Base-by-base conservation (phyloP, 257 asterid species). In the Parsonsia alboflavescens region DNA sequence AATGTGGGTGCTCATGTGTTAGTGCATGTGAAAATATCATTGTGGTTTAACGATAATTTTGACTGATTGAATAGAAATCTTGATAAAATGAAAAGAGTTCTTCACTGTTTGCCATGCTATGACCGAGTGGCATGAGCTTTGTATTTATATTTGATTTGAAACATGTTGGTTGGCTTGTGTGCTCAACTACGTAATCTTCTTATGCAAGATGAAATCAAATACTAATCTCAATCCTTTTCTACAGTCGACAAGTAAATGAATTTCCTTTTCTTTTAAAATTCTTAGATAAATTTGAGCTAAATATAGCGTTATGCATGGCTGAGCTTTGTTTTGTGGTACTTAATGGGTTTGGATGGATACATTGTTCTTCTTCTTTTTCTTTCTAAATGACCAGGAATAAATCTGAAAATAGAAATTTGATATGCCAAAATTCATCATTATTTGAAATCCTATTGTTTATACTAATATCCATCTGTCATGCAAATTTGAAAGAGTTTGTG, bases 111-210 rank as follows among this genome's bases (percentile, higher is more conserved):
- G 54, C 82, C 72, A 48, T 77, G 76, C 73, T 62, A 64, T 68
- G 79, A 80, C 88, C 82, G 76, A 82, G 89, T 82, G 84, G 79
- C 75, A 63, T 78, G 71, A 74, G 73, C 69, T 73, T 72, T 52
- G 76, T 79, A 59, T 81, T 79, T 82, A 73, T 80, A 79, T 79
- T 77, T 72, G 80, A 84, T 78, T 78, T 72, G 77, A 84, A 81
- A 75, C 79, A 79, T 80, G 85, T 74, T 80, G 82, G 84, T 78
- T 83, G 84, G 86, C 82, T 87, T 71, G 80, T 83, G 68, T 74
- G 15, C 78, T 75, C 78, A 79, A 79, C 77, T 78, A 45, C 72
- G 80, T 78, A 69, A 78, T 77, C 85, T 82, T 73, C 81, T 10
- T 64, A 68, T 45, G 65, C 76, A 48, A 54, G 67, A 41, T 72